phyloP scores from a whole-genome alignment of 2,329 filamentous ascomycete genomes.

The Blastomyces parvus region DNA sequence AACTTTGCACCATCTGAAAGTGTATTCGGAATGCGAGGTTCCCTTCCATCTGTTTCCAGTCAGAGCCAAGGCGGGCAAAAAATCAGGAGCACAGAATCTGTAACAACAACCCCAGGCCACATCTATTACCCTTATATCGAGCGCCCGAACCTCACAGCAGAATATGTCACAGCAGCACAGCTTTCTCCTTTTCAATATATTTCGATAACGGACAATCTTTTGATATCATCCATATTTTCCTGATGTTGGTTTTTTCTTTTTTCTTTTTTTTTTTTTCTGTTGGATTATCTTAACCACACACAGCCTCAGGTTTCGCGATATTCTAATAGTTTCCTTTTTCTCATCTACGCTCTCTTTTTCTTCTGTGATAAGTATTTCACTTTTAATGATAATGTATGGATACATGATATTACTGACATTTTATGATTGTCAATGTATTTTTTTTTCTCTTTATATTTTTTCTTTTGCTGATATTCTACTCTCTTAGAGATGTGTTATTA shows the following conservation, averaged over 20 bases:
- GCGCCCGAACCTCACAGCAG: not conserved
- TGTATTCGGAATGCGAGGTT: not conserved
- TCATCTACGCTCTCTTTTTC: not conserved
- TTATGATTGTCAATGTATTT: slow-evolving; percentile 11
- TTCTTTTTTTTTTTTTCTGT: too few species aligned
- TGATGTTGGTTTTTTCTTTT: not conserved
- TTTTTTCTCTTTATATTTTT: not conserved
- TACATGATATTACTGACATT: slow-evolving; percentile 13
- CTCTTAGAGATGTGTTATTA: not conserved
- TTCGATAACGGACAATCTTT: slow-evolving; percentile 1
- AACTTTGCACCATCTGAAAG: not conserved
- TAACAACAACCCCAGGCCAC: not conserved
- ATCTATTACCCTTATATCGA: not conserved
- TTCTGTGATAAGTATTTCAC: slow-evolving; percentile 8
- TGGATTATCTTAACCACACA: not conserved
- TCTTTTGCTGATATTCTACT: not conserved
- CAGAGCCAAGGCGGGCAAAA: not conserved
- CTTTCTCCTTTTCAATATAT: not conserved
- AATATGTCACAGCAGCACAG: not conserved
- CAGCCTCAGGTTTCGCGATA: not conserved
- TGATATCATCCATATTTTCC: not conserved
- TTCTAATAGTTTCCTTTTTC: not conserved
- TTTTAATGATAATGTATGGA: slow-evolving; percentile 16
- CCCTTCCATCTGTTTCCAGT: not conserved
- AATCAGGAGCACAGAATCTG: not conserved